These are phyloP conservation scores for Acanthamoeba quina DNA, from an alignment of 208 protist species.

Conservation along the genomic window DNA sequence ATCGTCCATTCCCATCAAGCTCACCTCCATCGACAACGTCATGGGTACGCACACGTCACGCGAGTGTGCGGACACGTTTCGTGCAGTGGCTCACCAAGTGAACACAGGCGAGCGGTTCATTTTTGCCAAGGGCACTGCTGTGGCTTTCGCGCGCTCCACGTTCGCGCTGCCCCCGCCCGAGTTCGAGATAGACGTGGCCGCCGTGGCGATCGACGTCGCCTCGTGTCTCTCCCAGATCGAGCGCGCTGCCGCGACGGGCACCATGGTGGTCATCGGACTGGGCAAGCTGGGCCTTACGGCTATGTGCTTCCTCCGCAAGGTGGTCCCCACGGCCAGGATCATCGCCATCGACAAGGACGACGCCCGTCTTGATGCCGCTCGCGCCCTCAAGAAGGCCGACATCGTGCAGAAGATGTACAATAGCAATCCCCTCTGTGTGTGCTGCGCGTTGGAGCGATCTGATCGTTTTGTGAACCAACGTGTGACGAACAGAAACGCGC, in stretches of 20 bases:
- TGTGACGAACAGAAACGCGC: not conserved
- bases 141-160: slow-evolving; percentile 40
- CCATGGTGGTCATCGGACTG: not conserved
- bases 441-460: not conserved
- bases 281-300: slow-evolving; percentile 59
- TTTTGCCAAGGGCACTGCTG: not conserved
- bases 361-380: not conserved
- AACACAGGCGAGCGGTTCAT: slow-evolving; percentile 1
- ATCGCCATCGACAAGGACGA: slow-evolving; percentile 45
- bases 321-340: not conserved
- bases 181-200: slow-evolving; percentile 50
- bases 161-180: slow-evolving; percentile 8
- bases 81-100: too few relatives aligned
- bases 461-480: not conserved
- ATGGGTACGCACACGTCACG: not conserved
- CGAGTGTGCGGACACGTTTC: too few relatives aligned
- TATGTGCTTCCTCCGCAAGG: slow-evolving; percentile 9
- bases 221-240: slow-evolving; percentile 6
- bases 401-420: slow-evolving; percentile 43
- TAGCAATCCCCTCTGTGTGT: not conserved
- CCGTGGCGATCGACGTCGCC: slow-evolving; percentile 24
- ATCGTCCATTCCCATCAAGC: slow-evolving; percentile 11
- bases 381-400: slow-evolving; percentile 60
- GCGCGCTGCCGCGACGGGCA: not conserved
- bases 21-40: slow-evolving; percentile 19